Evolutionary conservation across 2,329 filamentous ascomycete genomes (phyloP).

Genomic region (Hypoxylon rubiginosum): DNA sequence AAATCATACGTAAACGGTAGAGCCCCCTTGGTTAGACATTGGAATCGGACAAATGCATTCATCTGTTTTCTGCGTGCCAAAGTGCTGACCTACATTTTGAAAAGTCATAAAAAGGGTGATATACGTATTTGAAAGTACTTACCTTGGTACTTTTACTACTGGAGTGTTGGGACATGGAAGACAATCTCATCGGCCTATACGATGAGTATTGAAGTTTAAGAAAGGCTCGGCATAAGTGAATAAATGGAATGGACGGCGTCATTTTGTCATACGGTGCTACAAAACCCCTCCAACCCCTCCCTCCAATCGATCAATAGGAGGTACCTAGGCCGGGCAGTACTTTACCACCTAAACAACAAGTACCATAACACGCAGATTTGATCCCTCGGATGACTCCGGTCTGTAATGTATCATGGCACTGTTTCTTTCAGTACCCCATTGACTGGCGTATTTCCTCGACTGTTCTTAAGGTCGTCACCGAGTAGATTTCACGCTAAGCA

Average conservation of each 20-base stretch:
- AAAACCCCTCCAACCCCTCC: constrained; percentile 1
- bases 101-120: background rate
- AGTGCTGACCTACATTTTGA: background rate
- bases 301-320: background rate
- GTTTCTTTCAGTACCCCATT: constrained; percentile 4
- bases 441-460: constrained; percentile 16
- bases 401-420: constrained; percentile 36
- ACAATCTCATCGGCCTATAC: no score
- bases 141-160: no score
- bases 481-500: background rate
- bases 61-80: background rate
- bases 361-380: constrained; percentile 9
- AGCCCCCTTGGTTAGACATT: no score
- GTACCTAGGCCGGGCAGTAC: background rate
- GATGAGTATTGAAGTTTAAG: no score
- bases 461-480: background rate
- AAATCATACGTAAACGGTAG: background rate
- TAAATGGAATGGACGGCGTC: no score
- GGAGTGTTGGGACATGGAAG: no score
- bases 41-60: background rate
- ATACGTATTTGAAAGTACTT: background rate
- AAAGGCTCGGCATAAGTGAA: no score
- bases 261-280: no score
- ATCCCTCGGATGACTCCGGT: background rate
- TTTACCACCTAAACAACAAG: constrained; percentile 1